phyloP scores from a whole-genome alignment of 257 asterid species.

The Phtheirospermum japonicum region DNA sequence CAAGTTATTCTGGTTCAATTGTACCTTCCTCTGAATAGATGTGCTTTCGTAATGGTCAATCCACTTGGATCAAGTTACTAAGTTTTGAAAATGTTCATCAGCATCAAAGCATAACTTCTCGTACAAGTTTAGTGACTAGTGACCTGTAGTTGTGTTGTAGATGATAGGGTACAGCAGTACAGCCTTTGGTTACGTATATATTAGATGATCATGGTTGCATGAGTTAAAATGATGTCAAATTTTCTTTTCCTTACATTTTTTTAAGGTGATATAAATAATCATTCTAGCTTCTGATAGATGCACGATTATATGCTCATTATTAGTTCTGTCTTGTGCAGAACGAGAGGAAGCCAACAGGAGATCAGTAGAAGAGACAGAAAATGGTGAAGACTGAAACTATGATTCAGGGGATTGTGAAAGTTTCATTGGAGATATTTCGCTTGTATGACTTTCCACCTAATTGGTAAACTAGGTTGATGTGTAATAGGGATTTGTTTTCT shows the following conservation, averaged over 20 bases:
- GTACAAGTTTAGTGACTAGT: too few relatives aligned
- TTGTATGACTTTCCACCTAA: background rate
- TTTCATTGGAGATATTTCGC: background rate
- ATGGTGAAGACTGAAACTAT: conserved; percentile 35
- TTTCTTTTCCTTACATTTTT: background rate
- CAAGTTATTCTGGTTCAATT: conserved; percentile 6
- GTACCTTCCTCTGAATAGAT: background rate
- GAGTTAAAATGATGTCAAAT: background rate
- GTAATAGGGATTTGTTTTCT: background rate
- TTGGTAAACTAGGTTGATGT: background rate
- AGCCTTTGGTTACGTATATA: background rate
- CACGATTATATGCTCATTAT: background rate
- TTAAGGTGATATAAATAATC: conserved; percentile 13
- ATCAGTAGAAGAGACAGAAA: conserved; percentile 35
- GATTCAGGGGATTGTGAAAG: background rate
- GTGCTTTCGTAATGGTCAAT: conserved; percentile 18
- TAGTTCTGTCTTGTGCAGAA: conserved; percentile 36
- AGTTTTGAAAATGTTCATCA: too few relatives aligned
- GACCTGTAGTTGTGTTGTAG: background rate
- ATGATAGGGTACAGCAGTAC: background rate
- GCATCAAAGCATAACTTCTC: too few relatives aligned
- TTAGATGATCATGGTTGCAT: background rate
- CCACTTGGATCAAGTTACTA: too few relatives aligned
- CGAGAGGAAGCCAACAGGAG: conserved; percentile 48
- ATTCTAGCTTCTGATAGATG: conserved; percentile 4